Base-by-base conservation (phyloP, 2,329 filamentous ascomycete species). In the Domatiomyces globalis region DNA sequence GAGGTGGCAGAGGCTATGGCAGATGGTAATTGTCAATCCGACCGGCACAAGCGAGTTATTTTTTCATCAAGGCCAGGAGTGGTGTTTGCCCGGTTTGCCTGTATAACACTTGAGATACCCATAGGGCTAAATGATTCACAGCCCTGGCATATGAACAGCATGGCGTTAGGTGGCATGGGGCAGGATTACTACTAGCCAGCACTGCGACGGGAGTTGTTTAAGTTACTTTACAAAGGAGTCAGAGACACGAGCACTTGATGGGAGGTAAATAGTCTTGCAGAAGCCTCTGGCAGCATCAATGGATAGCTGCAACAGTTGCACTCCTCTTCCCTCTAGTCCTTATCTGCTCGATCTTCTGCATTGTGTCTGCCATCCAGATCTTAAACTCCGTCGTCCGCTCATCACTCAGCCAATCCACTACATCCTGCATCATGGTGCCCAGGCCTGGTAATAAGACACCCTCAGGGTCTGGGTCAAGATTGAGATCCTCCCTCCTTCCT, bases 361-460 rank as follows among this genome's bases (percentile, higher is more conserved):
- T 57, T 4, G 72, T 67, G 45, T 63, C 62, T 15, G 63, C 63
- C 61, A 70, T 72, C 71, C 71, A 74, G 20, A 63, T 58, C 4
- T 63, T 43, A 56, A 66, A 73, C n/a, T 70, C 67, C 51, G 65
- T 65, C 46, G 59, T 63, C 4, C 66, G 66, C 36, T 72, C 67
- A 20, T 71, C 68, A 57, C 69, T 72, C 57, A 73, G 51, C 62
- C 67, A 73, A 60, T 74, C 70, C 10, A 73, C 61, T 4, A 66
- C 64, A 58, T 70, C 67, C 54, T 73, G 71, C 70, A 74, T 73
- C 72, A 74, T 74, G 0, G 72, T 74, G 4, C 69, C 70, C 22
- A 74, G 59, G 10, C 71, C 72, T 4, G 72, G 69, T 15, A 72
- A 61, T 6, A 74, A 63, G 7, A 68, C 66, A 4, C 63, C 63